phyloP scores from a whole-genome alignment of 768 basidiomycete genomes.

The Mycena amicta region DNA sequence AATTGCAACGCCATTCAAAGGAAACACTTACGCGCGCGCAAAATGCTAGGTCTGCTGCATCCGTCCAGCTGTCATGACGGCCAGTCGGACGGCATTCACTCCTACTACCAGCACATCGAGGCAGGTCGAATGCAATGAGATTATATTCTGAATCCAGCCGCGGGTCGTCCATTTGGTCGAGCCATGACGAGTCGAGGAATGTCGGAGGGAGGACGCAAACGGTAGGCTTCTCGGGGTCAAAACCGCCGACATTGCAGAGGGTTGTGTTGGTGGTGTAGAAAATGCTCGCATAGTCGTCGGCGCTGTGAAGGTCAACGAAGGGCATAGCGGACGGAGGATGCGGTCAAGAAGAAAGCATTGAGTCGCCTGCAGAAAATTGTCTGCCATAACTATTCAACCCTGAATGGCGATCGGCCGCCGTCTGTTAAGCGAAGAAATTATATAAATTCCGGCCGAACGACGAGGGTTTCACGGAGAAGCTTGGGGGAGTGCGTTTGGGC shows the following conservation, averaged over 20 bases:
- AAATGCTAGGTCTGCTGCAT: constrained; percentile 75
- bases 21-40: constrained; percentile 52
- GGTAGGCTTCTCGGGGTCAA: constrained; percentile 66
- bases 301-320: constrained; percentile 63
- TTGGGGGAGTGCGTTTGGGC: no score
- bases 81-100: constrained; percentile 56
- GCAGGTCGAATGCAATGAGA: constrained; percentile 72
- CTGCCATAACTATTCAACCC: background rate
- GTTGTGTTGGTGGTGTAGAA: constrained; percentile 71
- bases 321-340: constrained; percentile 49
- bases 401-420: background rate
- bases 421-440: background rate
- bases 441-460: no score
- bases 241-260: constrained; percentile 62
- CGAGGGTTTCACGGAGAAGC: no score
- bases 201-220: constrained; percentile 69
- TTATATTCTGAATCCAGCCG: constrained; percentile 63
- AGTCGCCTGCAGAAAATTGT: background rate
- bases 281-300: constrained; percentile 69
- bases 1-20: background rate
- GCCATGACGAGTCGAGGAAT: constrained; percentile 71
- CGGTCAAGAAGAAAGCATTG: background rate
- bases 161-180: constrained; percentile 68
- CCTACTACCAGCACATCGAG: constrained; percentile 59
- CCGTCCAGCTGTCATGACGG: constrained; percentile 73